Percentiles rank a stretch among this genome's conserved stretches.
These are phyloP conservation scores for Mariannaea sp. DNA, from an alignment of 2,329 filamentous ascomycete species.

Conservation along the genomic window DNA sequence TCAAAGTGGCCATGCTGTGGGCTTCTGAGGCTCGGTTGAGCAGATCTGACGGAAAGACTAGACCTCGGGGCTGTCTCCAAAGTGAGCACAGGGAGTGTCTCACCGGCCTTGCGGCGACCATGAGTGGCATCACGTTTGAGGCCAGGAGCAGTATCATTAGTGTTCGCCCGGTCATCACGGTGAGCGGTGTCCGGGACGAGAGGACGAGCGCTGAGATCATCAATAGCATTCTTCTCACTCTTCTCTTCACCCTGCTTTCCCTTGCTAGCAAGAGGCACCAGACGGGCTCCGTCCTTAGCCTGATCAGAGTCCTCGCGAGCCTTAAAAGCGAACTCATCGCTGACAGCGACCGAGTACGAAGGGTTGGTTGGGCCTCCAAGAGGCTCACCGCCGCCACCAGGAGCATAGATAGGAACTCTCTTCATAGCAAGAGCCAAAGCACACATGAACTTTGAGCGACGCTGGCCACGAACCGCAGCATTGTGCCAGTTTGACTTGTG, in stretches of 20 bases:
- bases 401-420: slow-evolving; percentile 83
- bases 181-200: slow-evolving; percentile 31
- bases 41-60: slow-evolving; percentile 31
- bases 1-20: slow-evolving; percentile 47
- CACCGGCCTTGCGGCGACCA: slow-evolving; percentile 56
- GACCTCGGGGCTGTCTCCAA: slow-evolving; percentile 34
- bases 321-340: slow-evolving; percentile 67
- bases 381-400: slow-evolving; percentile 70
- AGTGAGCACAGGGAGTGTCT: slow-evolving; percentile 46
- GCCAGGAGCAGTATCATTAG: slow-evolving; percentile 36
- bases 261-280: slow-evolving; percentile 57
- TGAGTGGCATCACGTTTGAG: slow-evolving; percentile 52
- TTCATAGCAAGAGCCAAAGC: slow-evolving; percentile 84
- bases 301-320: slow-evolving; percentile 64
- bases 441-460: slow-evolving; percentile 96
- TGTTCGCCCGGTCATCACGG: slow-evolving; percentile 34
- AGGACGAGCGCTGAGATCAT: slow-evolving; percentile 50
- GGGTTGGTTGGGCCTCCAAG: slow-evolving; percentile 75
- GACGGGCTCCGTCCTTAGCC: slow-evolving; percentile 66
- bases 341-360: slow-evolving; percentile 77
- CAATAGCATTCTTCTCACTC: slow-evolving; percentile 51
- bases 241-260: slow-evolving; percentile 37
- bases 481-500: slow-evolving; percentile 96
- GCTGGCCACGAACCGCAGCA: slow-evolving; percentile 76
- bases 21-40: slow-evolving; percentile 37